Evolutionary conservation across 2,329 filamentous ascomycete species (phyloP).

Genomic region (Calonectria pteridis): DNA sequence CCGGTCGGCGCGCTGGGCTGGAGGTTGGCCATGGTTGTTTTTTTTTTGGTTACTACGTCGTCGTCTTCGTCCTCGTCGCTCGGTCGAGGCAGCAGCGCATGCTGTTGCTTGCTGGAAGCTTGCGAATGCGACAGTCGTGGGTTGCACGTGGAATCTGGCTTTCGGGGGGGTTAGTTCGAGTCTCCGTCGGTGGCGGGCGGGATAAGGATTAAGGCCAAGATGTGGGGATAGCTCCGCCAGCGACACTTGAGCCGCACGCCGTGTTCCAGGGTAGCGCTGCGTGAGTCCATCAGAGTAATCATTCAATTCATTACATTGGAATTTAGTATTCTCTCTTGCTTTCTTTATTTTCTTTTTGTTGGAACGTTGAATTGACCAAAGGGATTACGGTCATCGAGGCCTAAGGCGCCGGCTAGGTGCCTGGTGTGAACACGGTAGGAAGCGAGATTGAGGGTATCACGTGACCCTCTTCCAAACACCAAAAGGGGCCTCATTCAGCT

Average conservation of each 20-base stretch:
- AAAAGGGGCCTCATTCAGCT: too few species aligned
- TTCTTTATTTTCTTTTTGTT: not conserved
- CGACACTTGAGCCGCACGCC: conserved; percentile 28
- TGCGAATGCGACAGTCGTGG: not conserved
- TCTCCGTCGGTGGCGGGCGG: not conserved
- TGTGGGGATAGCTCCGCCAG: conserved; percentile 43
- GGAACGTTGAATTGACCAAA: too few species aligned
- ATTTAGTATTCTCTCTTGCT: not conserved
- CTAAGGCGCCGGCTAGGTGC: too few species aligned
- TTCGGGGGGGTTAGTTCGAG: not conserved
- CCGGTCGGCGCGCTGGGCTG: conserved; percentile 60
- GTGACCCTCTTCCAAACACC: too few species aligned
- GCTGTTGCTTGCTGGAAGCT: conserved; percentile 25
- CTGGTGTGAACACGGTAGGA: too few species aligned
- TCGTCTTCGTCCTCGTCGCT: not conserved
- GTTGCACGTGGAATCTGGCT: conserved; percentile 12
- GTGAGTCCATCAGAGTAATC: not conserved
- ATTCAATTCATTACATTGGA: not conserved
- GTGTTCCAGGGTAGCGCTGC: not conserved
- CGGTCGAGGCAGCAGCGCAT: conserved; percentile 30
- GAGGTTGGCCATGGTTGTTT: conserved; percentile 61
- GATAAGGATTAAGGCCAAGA: conserved; percentile 22
- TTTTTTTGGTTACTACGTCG: not conserved
- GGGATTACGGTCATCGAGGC: too few species aligned
- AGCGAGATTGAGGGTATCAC: too few species aligned